A percentile compares a stretch with the other conserved stretches of the same genome.
phyloP scores from a whole-genome alignment of 306 rosid species.

The Oxytropis ochrocephala region DNA sequence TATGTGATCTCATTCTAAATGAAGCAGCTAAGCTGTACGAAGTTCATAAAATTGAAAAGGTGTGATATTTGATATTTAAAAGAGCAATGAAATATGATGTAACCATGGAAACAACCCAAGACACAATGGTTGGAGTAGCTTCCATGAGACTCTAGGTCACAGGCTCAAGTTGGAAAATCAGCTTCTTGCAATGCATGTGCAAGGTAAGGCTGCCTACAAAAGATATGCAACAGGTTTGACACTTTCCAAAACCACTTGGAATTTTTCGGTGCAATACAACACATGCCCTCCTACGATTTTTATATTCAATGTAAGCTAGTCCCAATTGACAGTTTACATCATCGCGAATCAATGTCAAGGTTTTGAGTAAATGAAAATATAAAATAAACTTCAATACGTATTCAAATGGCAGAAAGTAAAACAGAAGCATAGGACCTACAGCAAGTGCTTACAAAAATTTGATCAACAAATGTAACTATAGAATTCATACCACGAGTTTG shows the following conservation, averaged over 20 bases:
- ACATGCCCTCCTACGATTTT: not conserved
- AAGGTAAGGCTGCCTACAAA: too few species aligned
- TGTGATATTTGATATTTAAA: not conserved
- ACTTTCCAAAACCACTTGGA: not conserved
- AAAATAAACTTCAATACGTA: not conserved
- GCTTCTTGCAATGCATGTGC: not conserved
- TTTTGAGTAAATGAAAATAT: not conserved
- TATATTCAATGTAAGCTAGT: not conserved
- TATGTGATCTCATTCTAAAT: not conserved
- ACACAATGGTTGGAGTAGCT: not conserved
- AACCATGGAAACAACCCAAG: not conserved
- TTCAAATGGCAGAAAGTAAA: not conserved
- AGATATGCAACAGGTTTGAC: too few species aligned
- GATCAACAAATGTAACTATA: not conserved
- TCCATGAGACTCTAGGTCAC: not conserved
- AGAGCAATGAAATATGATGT: not conserved
- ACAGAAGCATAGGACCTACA: not conserved
- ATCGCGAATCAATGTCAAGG: not conserved
- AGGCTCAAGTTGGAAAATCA: not conserved
- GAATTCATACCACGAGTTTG: constrained; percentile 33
- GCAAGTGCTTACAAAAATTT: constrained; percentile 8
- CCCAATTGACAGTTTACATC: not conserved
- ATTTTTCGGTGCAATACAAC: too few species aligned
- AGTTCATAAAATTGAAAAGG: not conserved
- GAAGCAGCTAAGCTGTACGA: constrained; percentile 14